Conservation (phyloP, 1,284 basidiomycete genomes). For the Cryptococcus amylolentus region DNA sequence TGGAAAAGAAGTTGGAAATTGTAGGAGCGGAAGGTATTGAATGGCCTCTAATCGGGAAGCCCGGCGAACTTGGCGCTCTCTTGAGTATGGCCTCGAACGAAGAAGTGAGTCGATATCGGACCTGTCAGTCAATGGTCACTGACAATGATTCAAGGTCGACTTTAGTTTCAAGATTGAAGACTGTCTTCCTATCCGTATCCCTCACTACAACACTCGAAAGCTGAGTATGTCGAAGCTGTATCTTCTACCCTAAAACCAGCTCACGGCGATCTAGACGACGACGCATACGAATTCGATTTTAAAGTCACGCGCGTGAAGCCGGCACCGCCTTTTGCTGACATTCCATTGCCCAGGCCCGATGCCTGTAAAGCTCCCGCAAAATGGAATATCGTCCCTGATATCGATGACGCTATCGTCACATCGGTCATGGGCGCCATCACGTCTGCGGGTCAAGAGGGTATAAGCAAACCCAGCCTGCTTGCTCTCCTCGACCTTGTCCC, state of each 20-base stretch:
- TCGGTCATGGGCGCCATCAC: conserved; percentile 16
- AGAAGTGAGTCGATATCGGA: conserved; percentile 16
- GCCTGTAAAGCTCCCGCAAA: background rate
- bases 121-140: background rate
- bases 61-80: conserved; percentile 38
- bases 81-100: conserved; percentile 40
- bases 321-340: background rate
- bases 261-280: conserved; percentile 31
- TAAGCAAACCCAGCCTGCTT: conserved; percentile 17
- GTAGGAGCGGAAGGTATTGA: conserved; percentile 38
- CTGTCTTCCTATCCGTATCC: conserved; percentile 21
- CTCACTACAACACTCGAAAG: conserved; percentile 38
- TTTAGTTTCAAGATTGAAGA: conserved; percentile 29
- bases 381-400: conserved; percentile 1
- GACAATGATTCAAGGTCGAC: conserved; percentile 22
- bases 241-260: background rate
- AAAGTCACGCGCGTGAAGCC: conserved; percentile 8
- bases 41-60: conserved; percentile 33
- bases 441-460: conserved; percentile 19
- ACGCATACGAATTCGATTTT: conserved; percentile 38
- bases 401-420: background rate
- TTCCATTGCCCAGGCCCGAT: background rate
- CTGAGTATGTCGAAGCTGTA: conserved; percentile 27
- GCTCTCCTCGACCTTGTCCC: background rate
- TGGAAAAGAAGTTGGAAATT: conserved; percentile 58